Evolutionary conservation across 805 yeast species (phyloP).

Genomic region (Cyberlindnera maritima): DNA sequence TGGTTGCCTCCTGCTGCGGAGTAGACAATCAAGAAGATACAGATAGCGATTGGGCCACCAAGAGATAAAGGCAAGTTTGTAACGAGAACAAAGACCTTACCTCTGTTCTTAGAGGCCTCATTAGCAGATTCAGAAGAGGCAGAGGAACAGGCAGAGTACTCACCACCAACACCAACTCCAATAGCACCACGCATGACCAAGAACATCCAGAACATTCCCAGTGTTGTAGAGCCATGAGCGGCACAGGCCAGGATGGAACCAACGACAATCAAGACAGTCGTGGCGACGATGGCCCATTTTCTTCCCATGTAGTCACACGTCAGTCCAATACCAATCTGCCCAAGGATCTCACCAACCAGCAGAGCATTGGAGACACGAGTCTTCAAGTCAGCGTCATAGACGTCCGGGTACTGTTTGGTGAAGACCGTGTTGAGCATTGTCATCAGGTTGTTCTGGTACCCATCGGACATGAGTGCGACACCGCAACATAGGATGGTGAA

Average conservation of each 20-base stretch:
- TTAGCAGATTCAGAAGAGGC: slow-evolving; percentile 74
- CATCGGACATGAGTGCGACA: slow-evolving; percentile 73
- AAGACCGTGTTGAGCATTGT: slow-evolving; percentile 63
- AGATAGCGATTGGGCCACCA: slow-evolving; percentile 77
- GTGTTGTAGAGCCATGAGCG: slow-evolving; percentile 53
- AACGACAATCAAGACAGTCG: slow-evolving; percentile 57
- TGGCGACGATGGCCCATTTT: slow-evolving; percentile 65
- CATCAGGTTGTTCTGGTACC: slow-evolving; percentile 74
- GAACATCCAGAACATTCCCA: slow-evolving; percentile 76
- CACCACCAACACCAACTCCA: slow-evolving; percentile 80
- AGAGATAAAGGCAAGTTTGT: slow-evolving; percentile 72
- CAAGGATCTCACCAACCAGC: slow-evolving; percentile 66
- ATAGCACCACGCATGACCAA: slow-evolving; percentile 70
- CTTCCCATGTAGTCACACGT: slow-evolving; percentile 66
- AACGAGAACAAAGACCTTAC: slow-evolving; percentile 61
- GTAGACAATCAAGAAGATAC: slow-evolving; percentile 65
- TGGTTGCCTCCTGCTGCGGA: slow-evolving; percentile 46
- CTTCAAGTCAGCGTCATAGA: slow-evolving; percentile 43
- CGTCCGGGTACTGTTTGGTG: slow-evolving; percentile 37
- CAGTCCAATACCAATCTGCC: slow-evolving; percentile 64
- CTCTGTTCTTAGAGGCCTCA: slow-evolving; percentile 60
- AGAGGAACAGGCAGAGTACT: slow-evolving; percentile 67
- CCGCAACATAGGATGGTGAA: slow-evolving; percentile 59
- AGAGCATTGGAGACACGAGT: slow-evolving; percentile 70
- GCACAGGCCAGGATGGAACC: slow-evolving; percentile 71